Percentiles rank a stretch among this genome's conserved stretches.
phyloP scores from a whole-genome alignment of 202 grass and related monocot species.

The Hordeum pubiflorum region DNA sequence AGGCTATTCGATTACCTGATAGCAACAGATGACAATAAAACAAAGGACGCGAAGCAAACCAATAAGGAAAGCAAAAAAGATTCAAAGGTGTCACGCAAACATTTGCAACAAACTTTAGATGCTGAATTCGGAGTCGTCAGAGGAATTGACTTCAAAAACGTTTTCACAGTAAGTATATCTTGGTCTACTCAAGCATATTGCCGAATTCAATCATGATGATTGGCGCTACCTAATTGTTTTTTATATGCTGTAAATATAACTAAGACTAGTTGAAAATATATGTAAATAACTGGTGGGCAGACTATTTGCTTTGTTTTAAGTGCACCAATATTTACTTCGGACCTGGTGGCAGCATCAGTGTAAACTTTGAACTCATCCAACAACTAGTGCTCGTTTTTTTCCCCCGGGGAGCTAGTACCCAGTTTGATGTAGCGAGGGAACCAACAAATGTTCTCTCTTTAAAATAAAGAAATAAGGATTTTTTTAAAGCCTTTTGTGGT shows the following conservation, averaged over 20 bases:
- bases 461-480: constrained; percentile 4
- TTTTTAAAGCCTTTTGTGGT: not conserved
- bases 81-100: constrained; percentile 50
- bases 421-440: not conserved
- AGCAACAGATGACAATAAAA: constrained; percentile 70
- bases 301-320: not conserved
- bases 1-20: constrained; percentile 96
- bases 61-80: constrained; percentile 46
- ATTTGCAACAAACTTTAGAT: constrained; percentile 66
- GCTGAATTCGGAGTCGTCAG: constrained; percentile 86
- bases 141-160: constrained; percentile 97
- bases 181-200: constrained; percentile 14
- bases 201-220: not conserved
- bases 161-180: constrained; percentile 69
- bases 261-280: not conserved
- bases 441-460: not conserved
- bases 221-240: not conserved
- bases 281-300: not conserved
- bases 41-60: constrained; percentile 49
- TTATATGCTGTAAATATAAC: not conserved
- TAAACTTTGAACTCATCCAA: constrained; percentile 2
- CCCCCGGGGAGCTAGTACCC: not conserved
- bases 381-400: not conserved
- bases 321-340: not conserved
- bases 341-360: not conserved